A percentile compares a stretch with the other conserved stretches of the same genome.
Evolutionary conservation across 1,139 yeast genomes (phyloP).

Genomic region (Kodamaea plutei): DNA sequence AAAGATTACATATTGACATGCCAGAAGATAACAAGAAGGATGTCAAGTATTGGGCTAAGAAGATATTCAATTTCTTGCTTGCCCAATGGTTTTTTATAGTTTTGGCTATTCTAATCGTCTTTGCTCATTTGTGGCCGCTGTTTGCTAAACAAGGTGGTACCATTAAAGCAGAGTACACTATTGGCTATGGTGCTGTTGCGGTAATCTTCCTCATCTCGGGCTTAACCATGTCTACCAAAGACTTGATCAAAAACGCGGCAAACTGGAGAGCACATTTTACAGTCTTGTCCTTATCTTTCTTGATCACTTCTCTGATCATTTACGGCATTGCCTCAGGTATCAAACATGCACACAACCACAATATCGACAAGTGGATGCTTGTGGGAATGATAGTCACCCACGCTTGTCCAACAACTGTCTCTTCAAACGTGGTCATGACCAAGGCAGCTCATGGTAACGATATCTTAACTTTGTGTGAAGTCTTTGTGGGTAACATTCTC

Average conservation of each 20-base stretch:
- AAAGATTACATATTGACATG: no score
- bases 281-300: slow-evolving; percentile 62
- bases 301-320: slow-evolving; percentile 70
- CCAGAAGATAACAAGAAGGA: no score
- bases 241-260: slow-evolving; percentile 53
- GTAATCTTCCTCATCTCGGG: slow-evolving; percentile 80
- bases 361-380: slow-evolving; percentile 68
- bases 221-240: slow-evolving; percentile 63
- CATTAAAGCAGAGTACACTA: slow-evolving; percentile 68
- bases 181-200: slow-evolving; percentile 85
- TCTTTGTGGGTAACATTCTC: slow-evolving; percentile 73
- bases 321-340: slow-evolving; percentile 74
- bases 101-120: slow-evolving; percentile 65
- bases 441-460: slow-evolving; percentile 77
- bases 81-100: slow-evolving; percentile 72
- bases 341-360: slow-evolving; percentile 49
- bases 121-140: slow-evolving; percentile 75
- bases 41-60: slow-evolving; percentile 1
- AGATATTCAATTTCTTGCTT: slow-evolving; percentile 25
- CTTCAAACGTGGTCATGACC: slow-evolving; percentile 93
- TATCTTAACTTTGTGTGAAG: slow-evolving; percentile 75
- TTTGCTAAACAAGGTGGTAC: slow-evolving; percentile 82
- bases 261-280: slow-evolving; percentile 84
- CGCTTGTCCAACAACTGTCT: slow-evolving; percentile 86
- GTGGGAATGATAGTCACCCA: slow-evolving; percentile 80